Base-by-base conservation (phyloP, 1,284 basidiomycete species). In the Cerrena zonata region DNA sequence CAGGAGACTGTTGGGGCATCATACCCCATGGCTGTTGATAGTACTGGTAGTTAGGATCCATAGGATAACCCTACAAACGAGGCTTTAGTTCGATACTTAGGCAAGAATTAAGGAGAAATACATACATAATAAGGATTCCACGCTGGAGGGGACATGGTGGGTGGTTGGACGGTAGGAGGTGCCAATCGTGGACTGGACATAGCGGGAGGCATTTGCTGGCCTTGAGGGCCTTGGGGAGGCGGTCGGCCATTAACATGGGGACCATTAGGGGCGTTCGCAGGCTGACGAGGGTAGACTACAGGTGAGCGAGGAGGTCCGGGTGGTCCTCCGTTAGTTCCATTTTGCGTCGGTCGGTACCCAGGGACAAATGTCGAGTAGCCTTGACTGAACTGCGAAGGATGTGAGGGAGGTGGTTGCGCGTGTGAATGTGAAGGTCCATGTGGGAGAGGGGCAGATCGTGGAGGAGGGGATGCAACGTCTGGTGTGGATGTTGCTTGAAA, bases 131-230 rank as follows among this genome's bases (percentile, higher is more conserved):
- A 73, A 38, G 64, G 65, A n/a, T n/a, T n/a, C 30, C 30, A 34
- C 10, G 59, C 51, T 10, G 60, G 51, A 40, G 77, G 64, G 15
- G 65, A 65, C 53, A 69, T 54, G 1, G 59, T 61, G 11, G 59
- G 56, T 13, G 77, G 74, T 56, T 78, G 78, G 34, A 72, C 74
- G 45, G 72, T 69, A n/a, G 80, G 73, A 54, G 74, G 75, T 15
- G 72, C 76, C 61, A 87, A 66, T 47, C 84, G 77, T 25, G 86
- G 86, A 63, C 84, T 86, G 25, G 80, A 72, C 68, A 85, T 69
- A 1, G 74, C 56, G 4, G 74, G 67, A 22, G 77, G 75, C 18
- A 51, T 49, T 22, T 46, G 53, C 7, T 61, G 55, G 2, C 72
- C 74, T 3, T 76, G 73, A 47, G 71, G 76, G 60, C 72, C 77